phyloP scores from a whole-genome alignment of 1,139 yeast species.

The Ogataea hybrid region DNA sequence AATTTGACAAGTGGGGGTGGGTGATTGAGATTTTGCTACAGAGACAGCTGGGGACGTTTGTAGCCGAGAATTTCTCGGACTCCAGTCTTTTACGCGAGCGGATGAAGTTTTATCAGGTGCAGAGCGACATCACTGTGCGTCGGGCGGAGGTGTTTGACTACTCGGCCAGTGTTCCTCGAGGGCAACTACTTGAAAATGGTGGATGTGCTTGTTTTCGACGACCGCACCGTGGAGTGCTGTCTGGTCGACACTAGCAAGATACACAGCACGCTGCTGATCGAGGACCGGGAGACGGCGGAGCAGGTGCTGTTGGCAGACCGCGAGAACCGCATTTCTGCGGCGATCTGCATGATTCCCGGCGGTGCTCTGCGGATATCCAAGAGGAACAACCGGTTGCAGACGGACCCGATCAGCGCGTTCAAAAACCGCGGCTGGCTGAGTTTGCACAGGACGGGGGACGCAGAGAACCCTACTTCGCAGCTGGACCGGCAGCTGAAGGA shows the following conservation, averaged over 20 bases:
- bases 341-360: conserved; percentile 41
- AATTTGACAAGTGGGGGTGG: conserved; percentile 57
- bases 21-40: conserved; percentile 55
- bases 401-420: conserved; percentile 55
- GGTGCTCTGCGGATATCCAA: conserved; percentile 40
- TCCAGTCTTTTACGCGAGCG: conserved; percentile 46
- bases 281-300: conserved; percentile 52
- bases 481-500: conserved; percentile 15
- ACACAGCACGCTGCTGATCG: conserved; percentile 57
- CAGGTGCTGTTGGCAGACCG: conserved; percentile 35
- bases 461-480: conserved; percentile 20
- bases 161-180: conserved; percentile 36
- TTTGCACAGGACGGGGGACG: conserved; percentile 26
- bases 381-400: conserved; percentile 41
- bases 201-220: conserved; percentile 57
- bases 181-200: conserved; percentile 43
- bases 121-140: conserved; percentile 49
- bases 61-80: conserved; percentile 67
- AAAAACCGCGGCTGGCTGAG: conserved; percentile 20
- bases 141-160: conserved; percentile 56
- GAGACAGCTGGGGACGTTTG: conserved; percentile 56
- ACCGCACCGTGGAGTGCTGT: conserved; percentile 55
- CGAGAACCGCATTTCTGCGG: conserved; percentile 44
- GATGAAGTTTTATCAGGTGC: conserved; percentile 37
- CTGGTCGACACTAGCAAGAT: conserved; percentile 64